Evolutionary conservation across 345 rosid genomes (phyloP), one percentile per base, ranked within the genome.

Genomic region (Salix exigua): DNA sequence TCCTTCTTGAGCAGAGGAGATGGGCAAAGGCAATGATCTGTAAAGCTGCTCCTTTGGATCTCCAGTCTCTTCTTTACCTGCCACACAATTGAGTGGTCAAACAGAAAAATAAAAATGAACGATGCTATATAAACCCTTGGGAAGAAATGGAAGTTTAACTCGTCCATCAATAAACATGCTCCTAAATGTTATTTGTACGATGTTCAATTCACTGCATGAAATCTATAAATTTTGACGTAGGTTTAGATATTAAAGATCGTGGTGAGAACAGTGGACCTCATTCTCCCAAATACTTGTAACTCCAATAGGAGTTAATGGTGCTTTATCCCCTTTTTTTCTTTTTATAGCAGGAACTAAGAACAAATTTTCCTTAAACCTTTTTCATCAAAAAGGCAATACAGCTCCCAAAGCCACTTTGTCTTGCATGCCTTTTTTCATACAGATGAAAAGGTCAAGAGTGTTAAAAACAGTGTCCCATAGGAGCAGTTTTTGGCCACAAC

Each of bases 401-500:
- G 25, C 17, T 23, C 71, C 38, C 21, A 11, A 68, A 68, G 46
- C 31, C 21, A 74, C 33, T 30, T n/a, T n/a, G 26, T 73, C 28
- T 35, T 74, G 28, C 40, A 44, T 33, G 62, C 31, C 26, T 67
- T 14, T 19, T 35, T 67, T 21, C 50, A 18, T 67, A 75, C 23
- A 42, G 65, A 31, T 25, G 44, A 30, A 60, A 37, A 50, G 38
- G 23, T 28, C 44, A 37, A 66, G 66, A 44, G 53, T 68, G 55
- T 69, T 62, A 65, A 31, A 77, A 70, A 69, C 70, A 21, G 66
- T 60, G 65, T 73, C 70, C 62, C 77, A 82, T 55, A 71, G 74
- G 79, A 73, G 74, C 78, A 81, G 84, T 77, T 85, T 86, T 87
- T 82, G 85, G 87, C 82, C 73, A 88, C 83, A 84, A 83, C 86